Conservation (phyloP, 345 rosid species). For the Sonneratia caseolaris region DNA sequence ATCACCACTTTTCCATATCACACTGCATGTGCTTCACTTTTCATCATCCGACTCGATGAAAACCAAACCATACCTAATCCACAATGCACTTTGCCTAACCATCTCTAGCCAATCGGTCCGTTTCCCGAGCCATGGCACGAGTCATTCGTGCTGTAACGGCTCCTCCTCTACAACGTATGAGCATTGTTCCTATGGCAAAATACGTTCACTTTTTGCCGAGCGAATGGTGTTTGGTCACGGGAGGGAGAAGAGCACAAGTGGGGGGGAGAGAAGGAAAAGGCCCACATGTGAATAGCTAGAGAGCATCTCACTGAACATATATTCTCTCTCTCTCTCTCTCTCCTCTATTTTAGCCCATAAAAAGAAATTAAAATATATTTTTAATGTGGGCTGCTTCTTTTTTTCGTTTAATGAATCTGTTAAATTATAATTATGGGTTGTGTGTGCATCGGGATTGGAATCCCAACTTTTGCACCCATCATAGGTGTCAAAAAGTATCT, state of each 20-base stretch:
- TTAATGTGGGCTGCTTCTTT: not conserved
- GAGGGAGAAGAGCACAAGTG: not conserved
- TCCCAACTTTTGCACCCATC: constrained; percentile 33
- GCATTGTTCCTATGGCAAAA: too few relatives aligned
- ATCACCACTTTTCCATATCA: not conserved
- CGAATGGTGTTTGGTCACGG: not conserved
- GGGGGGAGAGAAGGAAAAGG: not conserved
- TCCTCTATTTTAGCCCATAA: not conserved
- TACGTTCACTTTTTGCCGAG: too few relatives aligned
- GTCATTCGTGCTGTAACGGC: too few relatives aligned
- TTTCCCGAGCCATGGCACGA: too few relatives aligned
- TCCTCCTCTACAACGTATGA: too few relatives aligned
- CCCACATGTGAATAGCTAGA: not conserved
- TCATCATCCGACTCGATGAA: not conserved
- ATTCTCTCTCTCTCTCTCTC: not conserved
- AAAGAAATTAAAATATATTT: not conserved
- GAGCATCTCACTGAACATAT: not conserved
- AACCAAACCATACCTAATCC: too few relatives aligned
- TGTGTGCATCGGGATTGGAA: constrained; percentile 27
- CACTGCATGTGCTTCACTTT: not conserved
- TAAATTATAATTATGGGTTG: not conserved
- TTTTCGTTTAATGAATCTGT: not conserved
- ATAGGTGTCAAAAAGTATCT: constrained; percentile 26
- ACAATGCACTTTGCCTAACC: too few relatives aligned
- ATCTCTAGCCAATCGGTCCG: too few relatives aligned